Evolutionary conservation across 805 yeast genomes (phyloP).

Genomic region (Nakazawaea wickerhamii): DNA sequence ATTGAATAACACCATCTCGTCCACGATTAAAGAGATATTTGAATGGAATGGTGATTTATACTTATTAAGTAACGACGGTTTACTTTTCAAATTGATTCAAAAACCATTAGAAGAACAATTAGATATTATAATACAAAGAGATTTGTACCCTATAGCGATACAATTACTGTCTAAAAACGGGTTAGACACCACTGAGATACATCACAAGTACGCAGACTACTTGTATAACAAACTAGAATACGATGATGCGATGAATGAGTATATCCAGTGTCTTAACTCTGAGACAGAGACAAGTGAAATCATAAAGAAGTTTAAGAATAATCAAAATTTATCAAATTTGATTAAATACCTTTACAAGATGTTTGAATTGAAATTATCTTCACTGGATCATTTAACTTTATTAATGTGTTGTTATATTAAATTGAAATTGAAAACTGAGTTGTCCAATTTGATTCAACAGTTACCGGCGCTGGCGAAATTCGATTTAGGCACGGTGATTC

Average conservation of each 20-base stretch:
- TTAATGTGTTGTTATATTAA: slow-evolving; percentile 77
- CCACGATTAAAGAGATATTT: slow-evolving; percentile 55
- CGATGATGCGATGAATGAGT: slow-evolving; percentile 70
- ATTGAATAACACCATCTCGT: slow-evolving; percentile 62
- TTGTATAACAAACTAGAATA: slow-evolving; percentile 61
- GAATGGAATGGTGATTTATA: slow-evolving; percentile 51
- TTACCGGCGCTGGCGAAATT: slow-evolving; percentile 40
- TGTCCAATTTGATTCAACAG: slow-evolving; percentile 50
- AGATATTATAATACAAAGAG: slow-evolving; percentile 60
- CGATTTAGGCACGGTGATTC: slow-evolving; percentile 63
- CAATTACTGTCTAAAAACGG: slow-evolving; percentile 46
- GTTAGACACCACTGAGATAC: slow-evolving; percentile 31
- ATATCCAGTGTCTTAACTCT: slow-evolving; percentile 39
- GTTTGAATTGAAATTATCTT: slow-evolving; percentile 48
- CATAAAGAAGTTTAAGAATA: slow-evolving; percentile 73
- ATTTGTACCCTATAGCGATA: slow-evolving; percentile 68
- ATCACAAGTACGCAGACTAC: slow-evolving; percentile 64
- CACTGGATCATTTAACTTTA: slow-evolving; percentile 78
- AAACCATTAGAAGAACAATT: slow-evolving; percentile 63
- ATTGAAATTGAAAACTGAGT: slow-evolving; percentile 52
- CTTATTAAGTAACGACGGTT: slow-evolving; percentile 69
- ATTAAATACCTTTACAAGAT: slow-evolving; percentile 60
- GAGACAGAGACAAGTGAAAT: slow-evolving; percentile 64
- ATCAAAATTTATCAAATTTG: slow-evolving; percentile 61
- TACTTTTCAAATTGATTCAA: slow-evolving; percentile 63